These are phyloP conservation scores for Aspergillus homomorphus DNA, from an alignment of 495 filamentous ascomycete genomes.

Conservation along the genomic window DNA sequence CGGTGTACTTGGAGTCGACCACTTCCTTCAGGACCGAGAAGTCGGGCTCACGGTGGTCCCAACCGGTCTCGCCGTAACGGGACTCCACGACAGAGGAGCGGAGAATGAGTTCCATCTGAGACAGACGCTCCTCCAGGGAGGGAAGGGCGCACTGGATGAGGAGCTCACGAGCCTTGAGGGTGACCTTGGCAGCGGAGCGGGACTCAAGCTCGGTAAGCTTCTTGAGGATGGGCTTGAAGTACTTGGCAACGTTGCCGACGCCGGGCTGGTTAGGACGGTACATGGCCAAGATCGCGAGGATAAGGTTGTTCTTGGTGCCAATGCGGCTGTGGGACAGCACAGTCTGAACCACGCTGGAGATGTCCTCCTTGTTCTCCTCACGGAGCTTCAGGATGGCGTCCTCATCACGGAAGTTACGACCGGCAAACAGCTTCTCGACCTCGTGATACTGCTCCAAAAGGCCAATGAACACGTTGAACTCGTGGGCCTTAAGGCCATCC, in stretches of 20 bases:
- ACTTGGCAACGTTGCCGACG: slow-evolving; percentile 79
- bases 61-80: slow-evolving; percentile 93
- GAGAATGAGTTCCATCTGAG: slow-evolving; percentile 98
- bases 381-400: slow-evolving; percentile 91
- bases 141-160: slow-evolving; percentile 96
- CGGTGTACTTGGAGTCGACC: slow-evolving; percentile 95
- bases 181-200: slow-evolving; percentile 87
- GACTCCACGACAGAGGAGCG: slow-evolving; percentile 96
- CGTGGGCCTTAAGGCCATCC: slow-evolving; percentile 87
- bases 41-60: slow-evolving; percentile 91
- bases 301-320: slow-evolving; percentile 88
- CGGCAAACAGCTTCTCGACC: slow-evolving; percentile 83
- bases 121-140: slow-evolving; percentile 87
- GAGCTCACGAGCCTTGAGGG: slow-evolving; percentile 93
- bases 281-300: slow-evolving; percentile 87
- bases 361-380: slow-evolving; percentile 94
- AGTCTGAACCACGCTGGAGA: slow-evolving; percentile 73
- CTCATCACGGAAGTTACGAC: slow-evolving; percentile 80
- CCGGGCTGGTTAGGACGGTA: slow-evolving; percentile 94
- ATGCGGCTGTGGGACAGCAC: slow-evolving; percentile 93
- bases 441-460: slow-evolving; percentile 77
- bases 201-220: slow-evolving; percentile 90
- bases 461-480: slow-evolving; percentile 76
- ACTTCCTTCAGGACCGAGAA: slow-evolving; percentile 90
- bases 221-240: slow-evolving; percentile 78